Percentiles rank a stretch among this genome's conserved stretches.
Evolutionary conservation across 192 early-diverging fungal species (phyloP).

Genomic region (Gamsiella multidivaricata): DNA sequence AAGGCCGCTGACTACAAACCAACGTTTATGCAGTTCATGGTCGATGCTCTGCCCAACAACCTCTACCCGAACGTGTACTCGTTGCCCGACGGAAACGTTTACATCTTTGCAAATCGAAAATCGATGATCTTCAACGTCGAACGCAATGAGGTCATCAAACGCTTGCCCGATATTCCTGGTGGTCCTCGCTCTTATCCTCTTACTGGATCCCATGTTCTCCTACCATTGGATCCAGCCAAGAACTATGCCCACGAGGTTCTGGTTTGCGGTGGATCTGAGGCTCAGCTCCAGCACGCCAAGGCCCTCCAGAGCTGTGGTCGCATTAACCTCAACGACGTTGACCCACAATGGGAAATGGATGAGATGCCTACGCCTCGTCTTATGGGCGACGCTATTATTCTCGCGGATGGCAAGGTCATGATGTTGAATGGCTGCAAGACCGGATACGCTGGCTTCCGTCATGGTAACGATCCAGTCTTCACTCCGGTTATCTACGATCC

Average conservation of each 20-base stretch:
- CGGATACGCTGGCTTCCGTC: constrained; percentile 66
- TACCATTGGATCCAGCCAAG: constrained; percentile 66
- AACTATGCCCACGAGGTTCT: constrained; percentile 67
- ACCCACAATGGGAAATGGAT: constrained; percentile 66
- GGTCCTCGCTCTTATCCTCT: constrained; percentile 64
- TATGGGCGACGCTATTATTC: constrained; percentile 65
- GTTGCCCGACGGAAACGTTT: constrained; percentile 61
- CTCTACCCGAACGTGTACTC: constrained; percentile 63
- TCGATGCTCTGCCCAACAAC: constrained; percentile 63
- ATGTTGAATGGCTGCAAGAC: constrained; percentile 71
- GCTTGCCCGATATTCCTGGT: constrained; percentile 59
- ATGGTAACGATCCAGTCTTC: constrained; percentile 59
- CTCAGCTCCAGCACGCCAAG: constrained; percentile 14
- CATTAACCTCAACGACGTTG: constrained; percentile 55
- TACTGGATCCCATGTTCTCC: constrained; percentile 64
- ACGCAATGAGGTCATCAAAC: constrained; percentile 53
- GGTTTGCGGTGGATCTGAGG: constrained; percentile 69
- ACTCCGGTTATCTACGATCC: constrained; percentile 70
- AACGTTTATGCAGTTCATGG: constrained; percentile 54
- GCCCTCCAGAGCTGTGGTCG: constrained; percentile 62
- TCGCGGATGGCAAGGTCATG: constrained; percentile 67
- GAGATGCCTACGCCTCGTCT: constrained; percentile 56
- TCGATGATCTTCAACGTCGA: constrained; percentile 65
- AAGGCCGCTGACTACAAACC: constrained; percentile 21
- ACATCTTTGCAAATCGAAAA: constrained; percentile 63